Conservation (phyloP, 352 stramenopile genomes). For the Globisporangium mamillatum region DNA sequence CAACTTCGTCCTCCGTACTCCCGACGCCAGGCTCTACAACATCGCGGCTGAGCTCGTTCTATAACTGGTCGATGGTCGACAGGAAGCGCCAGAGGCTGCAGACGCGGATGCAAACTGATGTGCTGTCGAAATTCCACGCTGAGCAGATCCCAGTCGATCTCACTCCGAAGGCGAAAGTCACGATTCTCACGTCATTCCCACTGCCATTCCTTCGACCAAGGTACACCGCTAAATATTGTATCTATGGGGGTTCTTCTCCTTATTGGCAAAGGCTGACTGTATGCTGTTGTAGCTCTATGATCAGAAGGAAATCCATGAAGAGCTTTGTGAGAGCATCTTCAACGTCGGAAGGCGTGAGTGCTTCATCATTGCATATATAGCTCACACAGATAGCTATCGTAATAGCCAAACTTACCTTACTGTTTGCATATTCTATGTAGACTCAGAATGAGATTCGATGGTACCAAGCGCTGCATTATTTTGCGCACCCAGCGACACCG, state of each 20-base stretch:
- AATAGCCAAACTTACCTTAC: background rate
- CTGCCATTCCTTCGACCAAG: slow-evolving; percentile 59
- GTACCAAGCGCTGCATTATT: slow-evolving; percentile 66
- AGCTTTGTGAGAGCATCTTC: slow-evolving; percentile 18
- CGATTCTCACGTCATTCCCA: slow-evolving; percentile 59
- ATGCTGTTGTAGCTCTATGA: slow-evolving; percentile 24
- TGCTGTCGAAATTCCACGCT: slow-evolving; percentile 23
- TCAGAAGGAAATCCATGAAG: slow-evolving; percentile 34
- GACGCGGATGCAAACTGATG: slow-evolving; percentile 13
- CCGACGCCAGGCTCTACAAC: slow-evolving; percentile 5
- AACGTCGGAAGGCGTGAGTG: too few species aligned
- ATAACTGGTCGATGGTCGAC: slow-evolving; percentile 33
- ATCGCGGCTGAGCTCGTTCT: slow-evolving; percentile 20
- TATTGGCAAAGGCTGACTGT: background rate
- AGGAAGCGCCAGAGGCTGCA: slow-evolving; percentile 32
- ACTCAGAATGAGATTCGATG: slow-evolving; percentile 40
- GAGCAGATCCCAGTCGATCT: slow-evolving; percentile 51
- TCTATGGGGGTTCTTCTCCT: background rate
- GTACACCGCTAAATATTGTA: slow-evolving; percentile 21
- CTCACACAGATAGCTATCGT: background rate
- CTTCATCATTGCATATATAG: too few species aligned
- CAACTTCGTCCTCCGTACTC: slow-evolving; percentile 16
- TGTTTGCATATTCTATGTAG: background rate
- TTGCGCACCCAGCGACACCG: slow-evolving; percentile 50
- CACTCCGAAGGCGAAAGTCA: slow-evolving; percentile 52